These are phyloP conservation scores for Peronospora destructor DNA, from an alignment of 352 stramenopile species.

Conservation along the genomic window DNA sequence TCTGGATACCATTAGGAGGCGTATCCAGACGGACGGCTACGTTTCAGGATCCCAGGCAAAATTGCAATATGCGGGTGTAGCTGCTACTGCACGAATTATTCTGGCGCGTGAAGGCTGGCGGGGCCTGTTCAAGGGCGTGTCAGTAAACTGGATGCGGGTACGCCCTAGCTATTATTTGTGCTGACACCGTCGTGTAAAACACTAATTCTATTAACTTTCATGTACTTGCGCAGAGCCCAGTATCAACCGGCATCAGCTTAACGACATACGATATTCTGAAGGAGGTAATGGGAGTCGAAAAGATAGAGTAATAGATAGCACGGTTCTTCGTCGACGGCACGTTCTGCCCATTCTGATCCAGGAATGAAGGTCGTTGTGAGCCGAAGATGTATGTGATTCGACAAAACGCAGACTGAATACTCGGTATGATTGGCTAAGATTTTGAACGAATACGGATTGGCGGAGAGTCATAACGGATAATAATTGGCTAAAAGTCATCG, in stretches of 20 bases:
- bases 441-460: background rate
- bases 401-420: no score
- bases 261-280: slow-evolving; percentile 85
- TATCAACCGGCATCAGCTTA: slow-evolving; percentile 82
- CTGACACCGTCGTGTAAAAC: background rate
- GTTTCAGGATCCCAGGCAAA: slow-evolving; percentile 36
- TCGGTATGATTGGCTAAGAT: background rate
- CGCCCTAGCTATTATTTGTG: slow-evolving; percentile 12
- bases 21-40: slow-evolving; percentile 81
- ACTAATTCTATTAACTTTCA: background rate
- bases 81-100: slow-evolving; percentile 64
- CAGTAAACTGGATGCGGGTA: slow-evolving; percentile 84
- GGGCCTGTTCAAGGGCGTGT: slow-evolving; percentile 82
- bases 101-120: slow-evolving; percentile 68
- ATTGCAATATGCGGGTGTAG: slow-evolving; percentile 62
- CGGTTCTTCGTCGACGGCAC: background rate
- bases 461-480: slow-evolving; percentile 1
- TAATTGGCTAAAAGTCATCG: slow-evolving; percentile 15
- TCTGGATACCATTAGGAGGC: slow-evolving; percentile 77
- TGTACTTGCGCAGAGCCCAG: slow-evolving; percentile 47
- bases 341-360: slow-evolving; percentile 20
- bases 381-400: no score
- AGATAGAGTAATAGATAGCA: slow-evolving; percentile 43
- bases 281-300: slow-evolving; percentile 77
- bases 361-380: background rate